These are phyloP conservation scores for Sordariomycetes sp. DNA, from an alignment of 2,329 filamentous ascomycete species.

Conservation along the genomic window DNA sequence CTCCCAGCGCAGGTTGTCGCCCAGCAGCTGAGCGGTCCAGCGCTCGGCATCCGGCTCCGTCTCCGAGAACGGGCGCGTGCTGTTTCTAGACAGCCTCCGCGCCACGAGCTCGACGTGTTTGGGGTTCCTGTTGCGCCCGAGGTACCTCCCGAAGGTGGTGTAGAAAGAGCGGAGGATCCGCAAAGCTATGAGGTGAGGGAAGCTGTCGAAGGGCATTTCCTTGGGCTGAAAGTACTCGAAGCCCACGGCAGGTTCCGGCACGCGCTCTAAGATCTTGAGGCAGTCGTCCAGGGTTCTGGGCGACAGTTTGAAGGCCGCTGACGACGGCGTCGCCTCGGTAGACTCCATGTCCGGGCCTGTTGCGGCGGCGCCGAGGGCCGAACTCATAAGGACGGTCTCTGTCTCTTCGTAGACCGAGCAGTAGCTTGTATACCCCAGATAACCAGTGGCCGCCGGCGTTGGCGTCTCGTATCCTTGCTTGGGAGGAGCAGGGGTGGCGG, in stretches of 20 bases:
- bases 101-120: constrained; percentile 23
- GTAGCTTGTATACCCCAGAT: constrained; percentile 30
- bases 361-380: background rate
- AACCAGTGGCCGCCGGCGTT: constrained; percentile 17
- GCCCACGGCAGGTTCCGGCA: background rate
- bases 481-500: background rate
- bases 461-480: constrained; percentile 3
- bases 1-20: constrained; percentile 29
- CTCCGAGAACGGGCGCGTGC: constrained; percentile 22
- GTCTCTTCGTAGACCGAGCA: background rate
- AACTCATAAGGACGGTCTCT: background rate
- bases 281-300: background rate
- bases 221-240: background rate
- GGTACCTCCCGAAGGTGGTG: constrained; percentile 16
- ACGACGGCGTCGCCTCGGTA: background rate
- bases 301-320: background rate
- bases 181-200: constrained; percentile 19
- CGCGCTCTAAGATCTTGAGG: background rate
- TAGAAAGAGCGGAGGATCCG: constrained; percentile 24
- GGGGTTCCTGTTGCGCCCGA: constrained; percentile 14
- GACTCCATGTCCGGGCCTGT: background rate
- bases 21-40: constrained; percentile 29
- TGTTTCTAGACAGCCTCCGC: constrained; percentile 4
- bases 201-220: constrained; percentile 8
- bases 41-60: constrained; percentile 18